Conservation (phyloP, 768 basidiomycete species). For the Lactarius sanguifluus region DNA sequence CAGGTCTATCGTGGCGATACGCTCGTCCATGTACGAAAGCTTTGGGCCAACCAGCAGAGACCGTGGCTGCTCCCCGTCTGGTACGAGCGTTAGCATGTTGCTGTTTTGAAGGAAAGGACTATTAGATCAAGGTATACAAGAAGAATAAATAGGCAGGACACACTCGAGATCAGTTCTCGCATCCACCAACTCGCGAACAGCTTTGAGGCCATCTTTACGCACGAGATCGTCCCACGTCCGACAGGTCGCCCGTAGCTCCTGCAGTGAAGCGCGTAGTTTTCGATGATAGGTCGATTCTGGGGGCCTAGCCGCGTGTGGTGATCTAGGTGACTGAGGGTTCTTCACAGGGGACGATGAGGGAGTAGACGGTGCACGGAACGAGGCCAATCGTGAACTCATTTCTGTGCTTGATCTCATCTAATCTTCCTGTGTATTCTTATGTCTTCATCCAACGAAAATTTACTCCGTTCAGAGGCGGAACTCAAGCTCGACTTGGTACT, state of each 20-base stretch:
- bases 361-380: slow-evolving; percentile 78
- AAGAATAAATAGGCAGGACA: slow-evolving; percentile 33
- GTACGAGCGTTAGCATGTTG: slow-evolving; percentile 60
- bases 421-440: background rate
- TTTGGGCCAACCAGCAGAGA: slow-evolving; percentile 62
- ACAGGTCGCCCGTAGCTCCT: slow-evolving; percentile 61
- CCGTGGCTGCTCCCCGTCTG: slow-evolving; percentile 53
- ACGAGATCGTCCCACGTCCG: slow-evolving; percentile 85
- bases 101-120: slow-evolving; percentile 37
- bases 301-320: slow-evolving; percentile 45
- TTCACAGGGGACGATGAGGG: slow-evolving; percentile 66
- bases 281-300: slow-evolving; percentile 79
- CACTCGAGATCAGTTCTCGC: slow-evolving; percentile 85
- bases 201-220: slow-evolving; percentile 73
- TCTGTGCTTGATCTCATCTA: background rate
- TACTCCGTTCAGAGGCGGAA: slow-evolving; percentile 42
- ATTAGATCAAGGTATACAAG: background rate
- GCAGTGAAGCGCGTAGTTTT: slow-evolving; percentile 64
- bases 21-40: slow-evolving; percentile 64
- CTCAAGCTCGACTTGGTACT: slow-evolving; percentile 59
- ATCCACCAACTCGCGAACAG: slow-evolving; percentile 70
- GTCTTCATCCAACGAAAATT: slow-evolving; percentile 12
- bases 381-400: slow-evolving; percentile 64
- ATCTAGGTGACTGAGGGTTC: slow-evolving; percentile 39
- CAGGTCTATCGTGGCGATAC: slow-evolving; percentile 56